These are phyloP conservation scores for Vaccinium darrowii DNA, from an alignment of 148 eudicot species.

Conservation along the genomic window DNA sequence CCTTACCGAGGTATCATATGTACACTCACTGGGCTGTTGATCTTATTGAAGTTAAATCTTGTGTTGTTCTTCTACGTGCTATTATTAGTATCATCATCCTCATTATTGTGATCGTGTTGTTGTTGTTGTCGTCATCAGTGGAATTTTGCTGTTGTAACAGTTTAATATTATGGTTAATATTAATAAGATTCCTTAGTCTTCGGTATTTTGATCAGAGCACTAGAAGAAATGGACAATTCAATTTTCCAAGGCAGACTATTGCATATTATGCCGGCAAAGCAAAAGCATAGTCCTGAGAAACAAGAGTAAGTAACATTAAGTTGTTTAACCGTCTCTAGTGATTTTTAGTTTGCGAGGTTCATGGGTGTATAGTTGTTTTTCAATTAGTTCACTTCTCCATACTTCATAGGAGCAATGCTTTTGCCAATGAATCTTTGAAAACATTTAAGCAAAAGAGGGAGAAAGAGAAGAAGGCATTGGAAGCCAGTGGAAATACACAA, in stretches of 20 bases:
- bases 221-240: constrained; percentile 1
- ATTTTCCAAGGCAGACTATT: constrained; percentile 77
- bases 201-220: constrained; percentile 1
- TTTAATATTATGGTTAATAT: neutral
- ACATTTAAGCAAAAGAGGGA: constrained; percentile 70
- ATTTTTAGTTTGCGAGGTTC: constrained; percentile 16
- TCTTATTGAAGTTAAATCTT: neutral
- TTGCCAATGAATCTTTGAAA: constrained; percentile 38
- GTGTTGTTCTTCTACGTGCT: neutral
- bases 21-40: neutral
- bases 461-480: constrained; percentile 75
- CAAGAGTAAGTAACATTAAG: constrained; percentile 56
- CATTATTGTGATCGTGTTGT: neutral
- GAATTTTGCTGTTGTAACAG: neutral
- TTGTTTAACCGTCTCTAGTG: constrained; percentile 8
- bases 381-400: constrained; percentile 5
- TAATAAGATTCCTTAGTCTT: neutral
- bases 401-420: constrained; percentile 33
- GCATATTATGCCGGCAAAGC: constrained; percentile 80
- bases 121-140: neutral
- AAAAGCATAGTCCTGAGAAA: constrained; percentile 40
- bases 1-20: neutral
- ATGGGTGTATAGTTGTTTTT: neutral
- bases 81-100: neutral
- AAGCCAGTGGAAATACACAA: constrained; percentile 76